Evolutionary conservation across 2,329 filamentous ascomycete genomes (phyloP), one percentile per base, ranked within the genome.

Genomic region (Sporothrix inflata): DNA sequence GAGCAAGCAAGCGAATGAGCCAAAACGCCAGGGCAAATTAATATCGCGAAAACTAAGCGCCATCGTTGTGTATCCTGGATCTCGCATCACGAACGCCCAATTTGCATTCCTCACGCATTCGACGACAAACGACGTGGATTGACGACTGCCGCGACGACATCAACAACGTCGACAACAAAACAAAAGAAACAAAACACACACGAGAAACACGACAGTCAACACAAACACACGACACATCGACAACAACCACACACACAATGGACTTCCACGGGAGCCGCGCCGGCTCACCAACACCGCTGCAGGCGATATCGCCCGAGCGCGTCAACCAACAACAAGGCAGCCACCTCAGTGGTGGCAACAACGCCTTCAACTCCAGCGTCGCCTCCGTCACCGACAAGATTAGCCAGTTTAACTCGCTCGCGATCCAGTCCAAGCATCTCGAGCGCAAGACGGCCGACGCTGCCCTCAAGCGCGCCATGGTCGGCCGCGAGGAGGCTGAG

Each of bases 401-500:
- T 74, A 89, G 88, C 78, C 91, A 92, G 80, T 93, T 93, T 81
- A 92, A 93, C 82, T 87, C 85, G 72, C 84, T 93, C 47, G 87
- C 90, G 72, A 82, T 85, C 75, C 84, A 87, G 79, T 86, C 86
- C 45, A 89, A 88, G 77, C 85, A 89, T 65, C 82, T 90, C 70
- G 89, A 91, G 79, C 86, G 89, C 76, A 90, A 88, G 80, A 88
- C 85, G 65, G 89, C 88, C 76, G 89, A 91, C 76, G 89, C 89
- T 42, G 89, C 89, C 40, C 82, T 91, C 19, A 90, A 89, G 79
- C 86, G 89, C 65, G 89, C 89, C 74, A 88, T 90, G 84, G 78
- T 91, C 65, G 90, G 89, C 16, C 86, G 90, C 57, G 91, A 94
- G 78, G 90, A 92, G 81, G 90, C 91, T 14, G 91, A 93, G 81